Evolutionary conservation across 352 stramenopile genomes (phyloP), one percentile per base, ranked within the genome.

Genomic region (Phytophthora foliorum): DNA sequence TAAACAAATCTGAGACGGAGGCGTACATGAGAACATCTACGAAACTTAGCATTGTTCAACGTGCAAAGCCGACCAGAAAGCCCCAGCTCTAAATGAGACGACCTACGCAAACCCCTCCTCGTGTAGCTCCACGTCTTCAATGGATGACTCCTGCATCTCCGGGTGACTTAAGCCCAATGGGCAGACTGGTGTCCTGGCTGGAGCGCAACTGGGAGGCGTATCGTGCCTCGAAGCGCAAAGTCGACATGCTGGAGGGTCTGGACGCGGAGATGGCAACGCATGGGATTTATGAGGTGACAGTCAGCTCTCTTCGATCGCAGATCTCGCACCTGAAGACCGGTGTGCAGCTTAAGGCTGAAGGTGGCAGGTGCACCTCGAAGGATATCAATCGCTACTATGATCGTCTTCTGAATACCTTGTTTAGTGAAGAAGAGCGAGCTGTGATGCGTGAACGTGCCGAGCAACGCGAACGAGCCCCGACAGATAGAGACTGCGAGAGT

Each of bases 321-420:
- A 25, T 68, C 3, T 42, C 21, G 19, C 64, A 42, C 22, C 42
- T 72, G 50, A 72, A 72, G 34, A 41, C 50, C 3, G 42, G 31
- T 17, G 64, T 67, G 7, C 39, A 48, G 34, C 22, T 17, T 14
- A 72, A 57, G 50, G 57, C 64, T n/a, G 57, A 57, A 54, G 57
- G 64, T 6, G 50, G 34, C 7, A 42, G 46, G 3, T 67, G 46
- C 14, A 25, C 22, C 3, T 53, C 19, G 16, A 49, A 31, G 17
- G 64, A 68, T 21, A 42, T 56, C 16, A 72, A 68, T 25, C 38
- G 6, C 17, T 68, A 68, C 34, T 72, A 55, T 25, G 64, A 72
- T 24, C 64, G 64, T 2, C 57, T 72, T 14, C 42, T 67, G 16
- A 2, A 13, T 24, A 11, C 50, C 7, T 31, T 72, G 32, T 68